Conservation (phyloP, 805 yeast genomes). For the Zygotorulaspora sp. region DNA sequence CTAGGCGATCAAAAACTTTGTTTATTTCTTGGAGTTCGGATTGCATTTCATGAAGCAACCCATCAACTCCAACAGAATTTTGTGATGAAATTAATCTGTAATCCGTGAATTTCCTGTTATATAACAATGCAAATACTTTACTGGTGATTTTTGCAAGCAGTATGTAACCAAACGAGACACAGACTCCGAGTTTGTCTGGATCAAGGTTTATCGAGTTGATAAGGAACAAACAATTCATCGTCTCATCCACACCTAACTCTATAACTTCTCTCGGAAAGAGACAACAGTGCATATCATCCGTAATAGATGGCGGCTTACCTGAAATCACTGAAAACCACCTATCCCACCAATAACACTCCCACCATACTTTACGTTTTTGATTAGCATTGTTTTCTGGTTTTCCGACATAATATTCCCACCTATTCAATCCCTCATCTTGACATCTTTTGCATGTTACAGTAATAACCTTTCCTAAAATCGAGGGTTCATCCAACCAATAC, state of each 20-base stretch:
- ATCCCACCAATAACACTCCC: slow-evolving; percentile 22
- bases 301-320: slow-evolving; percentile 13
- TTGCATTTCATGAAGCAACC: neutral
- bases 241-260: slow-evolving; percentile 13
- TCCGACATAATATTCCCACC: slow-evolving; percentile 20
- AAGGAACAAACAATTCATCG: slow-evolving; percentile 12
- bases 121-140: slow-evolving; percentile 5
- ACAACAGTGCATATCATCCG: slow-evolving; percentile 9
- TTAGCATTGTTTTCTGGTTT: slow-evolving; percentile 13
- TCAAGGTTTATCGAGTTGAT: slow-evolving; percentile 7
- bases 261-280: slow-evolving; percentile 15
- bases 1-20: neutral
- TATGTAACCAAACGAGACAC: slow-evolving; percentile 6
- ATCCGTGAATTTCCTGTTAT: slow-evolving; percentile 11
- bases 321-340: slow-evolving; percentile 14
- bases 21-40: neutral
- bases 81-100: slow-evolving; percentile 5
- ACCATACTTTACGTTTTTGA: slow-evolving; percentile 14
- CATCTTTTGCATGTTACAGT: slow-evolving; percentile 4
- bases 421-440: slow-evolving; percentile 9
- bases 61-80: neutral
- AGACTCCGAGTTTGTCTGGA: neutral
- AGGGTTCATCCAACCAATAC: slow-evolving; percentile 4
- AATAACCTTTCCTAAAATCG: slow-evolving; percentile 5
- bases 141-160: slow-evolving; percentile 10